Percentiles rank a stretch among this genome's conserved stretches.
Conservation (phyloP, 2,329 filamentous ascomycete genomes). For the Sporothrix globosa region DNA sequence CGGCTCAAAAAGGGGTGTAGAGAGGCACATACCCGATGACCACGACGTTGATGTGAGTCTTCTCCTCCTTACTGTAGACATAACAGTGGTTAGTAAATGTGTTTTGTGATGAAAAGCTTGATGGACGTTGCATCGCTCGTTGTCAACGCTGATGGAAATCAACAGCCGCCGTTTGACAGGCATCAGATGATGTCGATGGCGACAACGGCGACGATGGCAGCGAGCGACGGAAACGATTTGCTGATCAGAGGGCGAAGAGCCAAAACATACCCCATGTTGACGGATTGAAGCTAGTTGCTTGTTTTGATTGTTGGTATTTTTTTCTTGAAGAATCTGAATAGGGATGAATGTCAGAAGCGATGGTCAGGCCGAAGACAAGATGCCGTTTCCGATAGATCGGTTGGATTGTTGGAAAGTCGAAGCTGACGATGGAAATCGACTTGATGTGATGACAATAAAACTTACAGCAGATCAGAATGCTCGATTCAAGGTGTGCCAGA, state of each 20-base stretch:
- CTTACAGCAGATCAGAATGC: slow-evolving; percentile 45
- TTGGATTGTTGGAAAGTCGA: slow-evolving; percentile 28
- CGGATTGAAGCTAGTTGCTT: slow-evolving; percentile 24
- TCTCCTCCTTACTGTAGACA: slow-evolving; percentile 80
- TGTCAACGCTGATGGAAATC: background rate
- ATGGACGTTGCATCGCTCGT: background rate
- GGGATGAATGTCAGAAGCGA: slow-evolving; percentile 28
- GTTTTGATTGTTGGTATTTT: slow-evolving; percentile 21
- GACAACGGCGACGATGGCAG: slow-evolving; percentile 16
- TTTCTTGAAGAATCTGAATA: slow-evolving; percentile 31
- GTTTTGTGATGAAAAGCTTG: background rate
- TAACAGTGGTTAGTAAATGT: slow-evolving; percentile 36
- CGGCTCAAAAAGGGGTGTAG: slow-evolving; percentile 1
- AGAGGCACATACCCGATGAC: slow-evolving; percentile 41
- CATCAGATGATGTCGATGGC: background rate
- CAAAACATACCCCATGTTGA: slow-evolving; percentile 32
- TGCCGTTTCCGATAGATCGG: background rate
- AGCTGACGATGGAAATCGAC: slow-evolving; percentile 16
- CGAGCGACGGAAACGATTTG: background rate
- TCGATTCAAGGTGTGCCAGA: slow-evolving; percentile 49
- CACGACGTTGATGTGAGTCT: slow-evolving; percentile 84
- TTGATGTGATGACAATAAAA: slow-evolving; percentile 17
- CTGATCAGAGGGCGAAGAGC: background rate
- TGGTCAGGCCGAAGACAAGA: slow-evolving; percentile 11
- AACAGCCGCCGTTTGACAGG: background rate